These are phyloP conservation scores for Dionaea muscipula DNA, from an alignment of 179 eudicot species.

Conservation along the genomic window DNA sequence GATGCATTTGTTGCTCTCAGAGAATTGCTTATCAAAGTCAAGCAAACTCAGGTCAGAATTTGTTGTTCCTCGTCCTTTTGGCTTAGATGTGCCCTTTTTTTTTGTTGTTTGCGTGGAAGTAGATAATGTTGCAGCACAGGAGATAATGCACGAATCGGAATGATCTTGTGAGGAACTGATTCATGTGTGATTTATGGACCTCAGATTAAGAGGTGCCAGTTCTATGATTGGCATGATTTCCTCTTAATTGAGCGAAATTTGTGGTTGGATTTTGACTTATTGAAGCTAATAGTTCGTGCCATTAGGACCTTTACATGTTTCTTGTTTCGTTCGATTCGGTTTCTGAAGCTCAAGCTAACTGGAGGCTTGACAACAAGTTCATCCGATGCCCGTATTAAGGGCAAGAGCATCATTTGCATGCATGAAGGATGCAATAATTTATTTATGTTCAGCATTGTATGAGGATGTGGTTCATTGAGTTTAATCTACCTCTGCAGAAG, in stretches of 20 bases:
- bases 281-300: too few relatives aligned
- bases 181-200: too few relatives aligned
- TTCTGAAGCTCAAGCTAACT: too few relatives aligned
- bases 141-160: not conserved
- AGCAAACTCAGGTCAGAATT: conserved; percentile 52
- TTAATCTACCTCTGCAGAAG: conserved; percentile 39
- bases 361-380: too few relatives aligned
- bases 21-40: conserved; percentile 63
- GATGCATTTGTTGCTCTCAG: conserved; percentile 56
- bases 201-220: too few relatives aligned
- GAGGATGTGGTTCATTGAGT: conserved; percentile 3
- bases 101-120: not conserved
- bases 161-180: not conserved
- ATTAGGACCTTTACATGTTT: too few relatives aligned
- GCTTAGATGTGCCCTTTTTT: not conserved
- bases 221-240: too few relatives aligned
- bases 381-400: not conserved
- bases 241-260: too few relatives aligned
- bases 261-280: too few relatives aligned
- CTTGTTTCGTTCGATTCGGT: too few relatives aligned
- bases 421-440: not conserved
- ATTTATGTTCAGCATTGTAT: not conserved
- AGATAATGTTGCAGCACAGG: too few relatives aligned
- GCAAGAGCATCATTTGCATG: not conserved
- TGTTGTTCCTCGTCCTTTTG: not conserved